Conservation (phyloP, 441 rosid genomes). For the Daphne laureola region DNA sequence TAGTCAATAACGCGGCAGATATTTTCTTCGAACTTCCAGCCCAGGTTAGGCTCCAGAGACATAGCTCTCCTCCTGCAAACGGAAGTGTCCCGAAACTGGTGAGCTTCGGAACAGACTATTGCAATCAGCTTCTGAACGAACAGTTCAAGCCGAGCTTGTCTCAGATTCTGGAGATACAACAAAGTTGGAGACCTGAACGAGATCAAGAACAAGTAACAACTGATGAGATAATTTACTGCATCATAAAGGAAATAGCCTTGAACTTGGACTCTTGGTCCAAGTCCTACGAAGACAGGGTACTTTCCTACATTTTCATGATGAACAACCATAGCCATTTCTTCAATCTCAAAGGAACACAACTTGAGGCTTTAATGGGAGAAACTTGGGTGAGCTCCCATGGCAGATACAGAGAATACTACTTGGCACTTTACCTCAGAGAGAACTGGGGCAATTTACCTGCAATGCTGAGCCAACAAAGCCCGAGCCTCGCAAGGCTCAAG, state of each 20-base stretch:
- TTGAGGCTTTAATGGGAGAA: slow-evolving; percentile 71
- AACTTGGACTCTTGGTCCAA: slow-evolving; percentile 72
- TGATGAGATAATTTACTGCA: slow-evolving; percentile 33
- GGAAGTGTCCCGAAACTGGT: slow-evolving; percentile 59
- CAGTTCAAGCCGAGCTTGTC: slow-evolving; percentile 43
- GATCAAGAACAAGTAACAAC: slow-evolving; percentile 38
- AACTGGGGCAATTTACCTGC: slow-evolving; percentile 49
- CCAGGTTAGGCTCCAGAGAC: slow-evolving; percentile 62
- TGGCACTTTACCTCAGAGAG: slow-evolving; percentile 48
- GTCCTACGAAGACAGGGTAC: slow-evolving; percentile 25
- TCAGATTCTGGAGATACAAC: slow-evolving; percentile 45
- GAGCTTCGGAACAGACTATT: slow-evolving; percentile 55
- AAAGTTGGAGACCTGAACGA: slow-evolving; percentile 56
- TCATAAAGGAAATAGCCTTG: slow-evolving; percentile 51
- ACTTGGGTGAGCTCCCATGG: slow-evolving; percentile 63
- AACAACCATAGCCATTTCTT: slow-evolving; percentile 65
- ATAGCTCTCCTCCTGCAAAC: slow-evolving; percentile 39
- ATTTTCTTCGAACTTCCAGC: slow-evolving; percentile 65
- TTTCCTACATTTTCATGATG: slow-evolving; percentile 78
- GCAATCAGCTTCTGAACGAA: slow-evolving; percentile 47
- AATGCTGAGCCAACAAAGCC: slow-evolving; percentile 23
- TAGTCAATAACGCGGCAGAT: slow-evolving; percentile 46
- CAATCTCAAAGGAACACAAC: slow-evolving; percentile 42
- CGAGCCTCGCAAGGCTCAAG: slow-evolving; percentile 23
- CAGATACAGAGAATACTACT: slow-evolving; percentile 58